Percentiles rank a stretch among this genome's conserved stretches.
phyloP scores from a whole-genome alignment of 2,329 filamentous ascomycete species.

The Cladosporium sp. region DNA sequence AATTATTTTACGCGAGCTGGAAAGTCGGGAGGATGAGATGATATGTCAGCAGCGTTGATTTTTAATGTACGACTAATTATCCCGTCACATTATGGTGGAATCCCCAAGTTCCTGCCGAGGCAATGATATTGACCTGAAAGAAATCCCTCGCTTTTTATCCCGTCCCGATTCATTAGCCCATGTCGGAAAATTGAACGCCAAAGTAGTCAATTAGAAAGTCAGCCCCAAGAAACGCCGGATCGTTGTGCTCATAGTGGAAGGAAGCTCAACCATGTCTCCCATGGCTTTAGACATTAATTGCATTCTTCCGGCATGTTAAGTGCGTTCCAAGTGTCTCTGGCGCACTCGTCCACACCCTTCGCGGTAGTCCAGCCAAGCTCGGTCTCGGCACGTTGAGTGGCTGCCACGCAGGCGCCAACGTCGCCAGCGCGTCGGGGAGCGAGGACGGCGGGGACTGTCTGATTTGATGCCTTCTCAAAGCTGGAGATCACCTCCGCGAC shows the following conservation, averaged over 20 bases:
- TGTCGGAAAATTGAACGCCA: neutral
- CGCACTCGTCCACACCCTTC: conserved; percentile 35
- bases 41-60: too few species aligned
- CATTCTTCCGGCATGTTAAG: conserved; percentile 12
- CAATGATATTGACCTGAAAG: neutral
- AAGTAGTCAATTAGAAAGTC: neutral
- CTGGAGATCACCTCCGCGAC: conserved; percentile 40
- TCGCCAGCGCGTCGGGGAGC: conserved; percentile 38
- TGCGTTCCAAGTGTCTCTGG: conserved; percentile 36
- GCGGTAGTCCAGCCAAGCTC: conserved; percentile 38
- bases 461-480: conserved; percentile 34
- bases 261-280: too few species aligned
- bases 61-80: too few species aligned
- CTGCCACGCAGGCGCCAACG: conserved; percentile 39
- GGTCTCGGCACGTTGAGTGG: conserved; percentile 34
- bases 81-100: too few species aligned
- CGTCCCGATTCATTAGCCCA: neutral
- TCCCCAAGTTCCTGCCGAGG: too few species aligned
- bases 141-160: neutral
- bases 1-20: too few species aligned
- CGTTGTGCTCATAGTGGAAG: too few species aligned
- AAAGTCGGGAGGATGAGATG: too few species aligned
- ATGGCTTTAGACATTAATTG: neutral
- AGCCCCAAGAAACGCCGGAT: neutral
- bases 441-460: conserved; percentile 34